Evolutionary conservation across 1,284 basidiomycete species (phyloP).

Genomic region (Jaminaea rosea): DNA sequence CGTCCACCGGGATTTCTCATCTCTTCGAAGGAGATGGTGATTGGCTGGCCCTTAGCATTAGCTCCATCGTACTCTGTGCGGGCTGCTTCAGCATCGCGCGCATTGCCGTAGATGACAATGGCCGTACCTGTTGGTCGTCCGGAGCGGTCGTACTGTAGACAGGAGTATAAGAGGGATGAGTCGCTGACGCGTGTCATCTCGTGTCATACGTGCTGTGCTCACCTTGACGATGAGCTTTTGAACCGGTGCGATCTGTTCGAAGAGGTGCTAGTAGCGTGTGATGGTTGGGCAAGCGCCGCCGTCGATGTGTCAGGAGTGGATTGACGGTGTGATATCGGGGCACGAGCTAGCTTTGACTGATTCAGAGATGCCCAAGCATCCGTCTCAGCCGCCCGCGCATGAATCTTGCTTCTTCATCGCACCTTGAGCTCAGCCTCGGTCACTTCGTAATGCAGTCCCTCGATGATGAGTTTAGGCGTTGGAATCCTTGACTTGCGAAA

Average conservation of each 20-base stretch:
- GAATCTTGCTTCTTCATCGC: background rate
- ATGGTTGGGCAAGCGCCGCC: slow-evolving; percentile 1
- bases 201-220: slow-evolving; percentile 27
- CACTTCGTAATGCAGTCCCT: slow-evolving; percentile 88
- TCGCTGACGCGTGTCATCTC: background rate
- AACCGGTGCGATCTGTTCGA: slow-evolving; percentile 83
- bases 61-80: slow-evolving; percentile 81
- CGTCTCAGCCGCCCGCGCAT: background rate
- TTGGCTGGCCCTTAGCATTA: slow-evolving; percentile 62
- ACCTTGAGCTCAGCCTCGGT: slow-evolving; percentile 61
- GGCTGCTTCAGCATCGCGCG: slow-evolving; percentile 69
- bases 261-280: slow-evolving; percentile 60
- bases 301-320: too few species aligned
- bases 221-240: slow-evolving; percentile 85
- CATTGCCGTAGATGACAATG: slow-evolving; percentile 68
- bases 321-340: too few species aligned
- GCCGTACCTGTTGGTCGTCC: slow-evolving; percentile 82
- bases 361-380: too few species aligned
- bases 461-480: slow-evolving; percentile 58
- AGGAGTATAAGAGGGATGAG: background rate
- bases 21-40: slow-evolving; percentile 20
- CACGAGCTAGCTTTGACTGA: too few species aligned
- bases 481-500: background rate
- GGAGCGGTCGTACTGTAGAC: slow-evolving; percentile 76
- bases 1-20: background rate